Evolutionary conservation across 108 stramenopile species (phyloP).

Genomic region (Parietichytrium sp.): DNA sequence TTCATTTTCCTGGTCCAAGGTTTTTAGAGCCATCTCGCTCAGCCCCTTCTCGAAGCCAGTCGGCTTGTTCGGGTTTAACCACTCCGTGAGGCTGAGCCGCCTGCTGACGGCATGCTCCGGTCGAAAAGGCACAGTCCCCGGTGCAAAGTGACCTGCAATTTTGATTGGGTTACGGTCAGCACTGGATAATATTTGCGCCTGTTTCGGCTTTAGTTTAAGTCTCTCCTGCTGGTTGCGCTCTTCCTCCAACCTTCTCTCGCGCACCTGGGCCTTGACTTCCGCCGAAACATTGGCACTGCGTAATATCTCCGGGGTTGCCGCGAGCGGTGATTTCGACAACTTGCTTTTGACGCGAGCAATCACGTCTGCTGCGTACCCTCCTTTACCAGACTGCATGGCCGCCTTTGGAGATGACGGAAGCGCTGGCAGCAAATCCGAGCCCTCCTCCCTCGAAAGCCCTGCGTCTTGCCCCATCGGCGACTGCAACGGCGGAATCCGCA

Average conservation of each 20-base stretch:
- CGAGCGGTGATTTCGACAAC: not conserved
- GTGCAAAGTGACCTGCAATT: conserved; percentile 9
- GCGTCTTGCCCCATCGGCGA: too few relatives aligned
- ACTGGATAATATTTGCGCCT: not conserved
- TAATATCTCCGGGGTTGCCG: not conserved
- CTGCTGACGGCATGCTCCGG: conserved; percentile 7
- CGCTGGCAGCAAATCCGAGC: too few relatives aligned
- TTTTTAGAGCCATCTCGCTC: not conserved
- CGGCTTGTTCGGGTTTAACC: conserved; percentile 33
- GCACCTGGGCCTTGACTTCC: not conserved
- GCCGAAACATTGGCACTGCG: not conserved
- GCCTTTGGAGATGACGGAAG: too few relatives aligned
- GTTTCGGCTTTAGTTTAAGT: conserved; percentile 1
- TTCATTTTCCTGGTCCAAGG: not conserved
- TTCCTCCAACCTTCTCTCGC: not conserved
- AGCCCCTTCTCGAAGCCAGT: not conserved
- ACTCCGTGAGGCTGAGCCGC: not conserved
- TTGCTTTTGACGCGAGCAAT: conserved; percentile 9
- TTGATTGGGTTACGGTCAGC: not conserved
- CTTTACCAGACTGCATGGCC: too few relatives aligned
- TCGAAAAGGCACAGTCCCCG: conserved; percentile 4
- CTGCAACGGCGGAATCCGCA: too few relatives aligned
- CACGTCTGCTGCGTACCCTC: not conserved
- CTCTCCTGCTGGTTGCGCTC: not conserved
- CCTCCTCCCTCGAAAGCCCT: too few relatives aligned